Base-by-base conservation (phyloP, 495 filamentous ascomycete genomes). In the Astrothelium subdiscretum region DNA sequence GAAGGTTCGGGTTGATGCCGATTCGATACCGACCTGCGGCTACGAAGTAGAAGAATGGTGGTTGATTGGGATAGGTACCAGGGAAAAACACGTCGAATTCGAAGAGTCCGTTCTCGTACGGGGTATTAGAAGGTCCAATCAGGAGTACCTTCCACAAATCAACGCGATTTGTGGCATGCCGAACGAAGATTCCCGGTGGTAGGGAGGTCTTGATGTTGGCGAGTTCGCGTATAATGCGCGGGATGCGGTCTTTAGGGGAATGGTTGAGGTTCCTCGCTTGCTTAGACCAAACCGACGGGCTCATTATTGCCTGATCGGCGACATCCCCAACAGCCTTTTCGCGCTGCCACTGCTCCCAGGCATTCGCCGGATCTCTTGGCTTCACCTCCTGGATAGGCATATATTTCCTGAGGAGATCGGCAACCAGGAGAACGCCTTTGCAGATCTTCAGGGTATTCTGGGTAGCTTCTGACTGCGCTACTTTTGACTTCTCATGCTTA, bases 61-160 rank as follows among this genome's bases (percentile, higher is more conserved):
- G 78, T 1, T 51, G 60, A 1, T 63, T 62, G 0, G 84, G 84
- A 57, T 82, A 87, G 15, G 78, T 62, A 0, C 48, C 11, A 18
- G 64, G 66, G 61, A 78, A 80, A 58, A 74, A 77, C 51, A 87
- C 61, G 65, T 86, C 82, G 61, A 87, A 85, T 59, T 83, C 84
- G 68, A 85, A 86, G 11, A 85, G 64, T 0, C 83, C 84, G 42
- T 80, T 70, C 64, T 83, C 80, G 75, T 87, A 86, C 13, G 84
- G 84, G 5, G 84, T 85, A 11, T 70, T 75, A 10, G 64, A 66
- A 1, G 83, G 80, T 0, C 83, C 84, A 10, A 81, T 68, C 22
- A 87, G 84, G 62, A 87, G 60, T 20, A 79, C 68, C 66, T 84
- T 85, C 70, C 85, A 76, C 18, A 82, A 65, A 67, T 86, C 84